Conservation (phyloP, 208 protist species). For the Polymyxa betae region DNA sequence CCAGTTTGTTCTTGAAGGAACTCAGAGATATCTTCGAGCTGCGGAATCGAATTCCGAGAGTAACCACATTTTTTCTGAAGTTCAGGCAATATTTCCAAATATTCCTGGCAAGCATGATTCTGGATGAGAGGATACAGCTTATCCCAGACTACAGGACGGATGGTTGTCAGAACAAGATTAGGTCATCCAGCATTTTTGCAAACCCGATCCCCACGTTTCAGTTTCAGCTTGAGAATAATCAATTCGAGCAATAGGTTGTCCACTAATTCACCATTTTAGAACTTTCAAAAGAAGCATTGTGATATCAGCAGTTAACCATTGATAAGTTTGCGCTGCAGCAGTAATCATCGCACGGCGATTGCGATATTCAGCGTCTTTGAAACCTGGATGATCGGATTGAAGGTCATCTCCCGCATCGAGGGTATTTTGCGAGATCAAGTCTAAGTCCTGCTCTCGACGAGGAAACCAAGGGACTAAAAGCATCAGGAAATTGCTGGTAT, state of each 20-base stretch:
- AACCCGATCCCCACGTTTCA: conserved; percentile 66
- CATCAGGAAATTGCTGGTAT: not conserved
- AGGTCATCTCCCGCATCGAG: conserved; percentile 85
- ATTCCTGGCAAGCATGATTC: conserved; percentile 88
- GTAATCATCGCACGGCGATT: conserved; percentile 80
- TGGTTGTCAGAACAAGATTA: not conserved
- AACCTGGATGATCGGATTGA: conserved; percentile 87
- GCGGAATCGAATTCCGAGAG: conserved; percentile 82
- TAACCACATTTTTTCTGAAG: conserved; percentile 89
- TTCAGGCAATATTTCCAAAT: conserved; percentile 85
- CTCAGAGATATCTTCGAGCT: conserved; percentile 86
- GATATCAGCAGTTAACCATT: conserved; percentile 63
- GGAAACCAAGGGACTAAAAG: conserved; percentile 69
- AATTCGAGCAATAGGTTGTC: conserved; percentile 81
- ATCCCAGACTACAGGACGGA: conserved; percentile 74
- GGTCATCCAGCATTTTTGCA: not conserved
- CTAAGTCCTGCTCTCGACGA: conserved; percentile 77
- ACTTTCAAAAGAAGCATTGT: not conserved
- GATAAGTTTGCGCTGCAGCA: conserved; percentile 77
- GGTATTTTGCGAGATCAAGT: conserved; percentile 80
- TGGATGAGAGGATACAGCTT: conserved; percentile 83
- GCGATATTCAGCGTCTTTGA: conserved; percentile 88
- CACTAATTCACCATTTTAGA: conserved; percentile 55
- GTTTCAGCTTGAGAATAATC: conserved; percentile 89
- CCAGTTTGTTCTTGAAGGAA: conserved; percentile 86